Conservation (phyloP, 768 basidiomycete genomes). For the Sarcodon sp. region DNA sequence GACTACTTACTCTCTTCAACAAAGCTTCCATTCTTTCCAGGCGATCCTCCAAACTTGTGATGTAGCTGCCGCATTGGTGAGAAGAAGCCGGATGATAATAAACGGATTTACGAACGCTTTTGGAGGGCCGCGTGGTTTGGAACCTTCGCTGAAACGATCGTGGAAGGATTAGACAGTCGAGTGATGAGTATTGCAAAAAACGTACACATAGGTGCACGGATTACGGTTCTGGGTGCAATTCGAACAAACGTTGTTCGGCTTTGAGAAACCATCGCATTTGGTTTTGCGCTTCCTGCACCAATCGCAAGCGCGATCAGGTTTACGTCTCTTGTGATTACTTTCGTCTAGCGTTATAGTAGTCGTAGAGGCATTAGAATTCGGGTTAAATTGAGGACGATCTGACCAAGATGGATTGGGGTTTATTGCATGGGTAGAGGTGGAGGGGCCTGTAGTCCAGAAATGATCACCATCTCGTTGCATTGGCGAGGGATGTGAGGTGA, state of each 20-base stretch:
- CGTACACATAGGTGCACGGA: conserved; percentile 23
- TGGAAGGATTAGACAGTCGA: neutral
- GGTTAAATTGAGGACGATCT: neutral
- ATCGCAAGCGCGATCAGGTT: conserved; percentile 21
- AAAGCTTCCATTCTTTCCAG: conserved; percentile 23
- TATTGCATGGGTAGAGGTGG: conserved; percentile 1
- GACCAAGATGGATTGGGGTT: neutral
- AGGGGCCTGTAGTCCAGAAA: neutral
- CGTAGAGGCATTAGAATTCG: conserved; percentile 2
- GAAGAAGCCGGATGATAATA: neutral
- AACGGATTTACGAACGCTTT: conserved; percentile 19
- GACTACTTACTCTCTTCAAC: conserved; percentile 19
- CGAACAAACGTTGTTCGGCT: conserved; percentile 21
- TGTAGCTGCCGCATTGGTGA: conserved; percentile 12
- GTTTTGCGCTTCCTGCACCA: conserved; percentile 20
- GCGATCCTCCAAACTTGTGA: conserved; percentile 21
- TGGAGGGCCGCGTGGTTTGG: conserved; percentile 25
- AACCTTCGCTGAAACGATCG: conserved; percentile 15
- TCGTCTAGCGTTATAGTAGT: conserved; percentile 5
- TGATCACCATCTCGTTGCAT: too few relatives aligned
- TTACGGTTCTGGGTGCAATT: conserved; percentile 20
- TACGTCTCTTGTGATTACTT: conserved; percentile 17
- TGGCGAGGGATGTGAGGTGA: too few relatives aligned
- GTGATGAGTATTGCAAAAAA: neutral
- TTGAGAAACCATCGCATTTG: conserved; percentile 19